Evolutionary conservation across 208 protist genomes (phyloP).

Genomic region (Leishmania amazonensis): DNA sequence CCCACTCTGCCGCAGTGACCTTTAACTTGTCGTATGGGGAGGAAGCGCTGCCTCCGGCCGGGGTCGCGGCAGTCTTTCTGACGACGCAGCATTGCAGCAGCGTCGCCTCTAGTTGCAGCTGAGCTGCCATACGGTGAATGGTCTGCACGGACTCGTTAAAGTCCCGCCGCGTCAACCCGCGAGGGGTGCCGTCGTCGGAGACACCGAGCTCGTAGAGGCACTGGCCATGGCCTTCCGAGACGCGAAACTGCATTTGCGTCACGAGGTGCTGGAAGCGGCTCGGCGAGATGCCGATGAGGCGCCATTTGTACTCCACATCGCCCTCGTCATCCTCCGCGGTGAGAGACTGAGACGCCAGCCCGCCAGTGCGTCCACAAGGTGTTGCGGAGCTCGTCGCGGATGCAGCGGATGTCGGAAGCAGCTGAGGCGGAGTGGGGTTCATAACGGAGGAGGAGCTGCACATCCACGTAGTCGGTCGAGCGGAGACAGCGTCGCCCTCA

Average conservation of each 20-base stretch:
- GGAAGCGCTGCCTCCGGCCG: neutral
- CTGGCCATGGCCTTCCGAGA: conserved; percentile 92
- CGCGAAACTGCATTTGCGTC: conserved; percentile 95
- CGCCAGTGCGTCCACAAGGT: neutral
- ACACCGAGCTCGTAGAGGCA: conserved; percentile 96
- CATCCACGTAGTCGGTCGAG: neutral
- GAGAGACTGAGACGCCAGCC: conserved; percentile 31
- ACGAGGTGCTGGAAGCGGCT: conserved; percentile 92
- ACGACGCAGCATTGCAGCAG: conserved; percentile 69
- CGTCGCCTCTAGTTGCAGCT: conserved; percentile 54
- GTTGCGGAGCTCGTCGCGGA: neutral
- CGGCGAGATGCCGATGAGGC: conserved; percentile 78
- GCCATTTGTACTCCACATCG: conserved; percentile 97
- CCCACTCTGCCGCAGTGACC: neutral
- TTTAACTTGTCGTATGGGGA: neutral
- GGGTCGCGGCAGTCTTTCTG: neutral
- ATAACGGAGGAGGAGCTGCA: neutral
- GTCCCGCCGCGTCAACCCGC: conserved; percentile 73
- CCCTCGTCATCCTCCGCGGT: conserved; percentile 92
- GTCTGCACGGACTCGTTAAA: conserved; percentile 83
- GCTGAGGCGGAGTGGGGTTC: conserved; percentile 2
- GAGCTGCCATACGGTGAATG: conserved; percentile 73
- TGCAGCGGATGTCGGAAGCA: neutral
- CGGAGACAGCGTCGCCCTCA: neutral
- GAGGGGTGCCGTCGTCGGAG: conserved; percentile 88